Percentiles rank a stretch among this genome's conserved stretches.
Evolutionary conservation across 805 yeast species (phyloP).

Genomic region (Metschnikowia continentalis): DNA sequence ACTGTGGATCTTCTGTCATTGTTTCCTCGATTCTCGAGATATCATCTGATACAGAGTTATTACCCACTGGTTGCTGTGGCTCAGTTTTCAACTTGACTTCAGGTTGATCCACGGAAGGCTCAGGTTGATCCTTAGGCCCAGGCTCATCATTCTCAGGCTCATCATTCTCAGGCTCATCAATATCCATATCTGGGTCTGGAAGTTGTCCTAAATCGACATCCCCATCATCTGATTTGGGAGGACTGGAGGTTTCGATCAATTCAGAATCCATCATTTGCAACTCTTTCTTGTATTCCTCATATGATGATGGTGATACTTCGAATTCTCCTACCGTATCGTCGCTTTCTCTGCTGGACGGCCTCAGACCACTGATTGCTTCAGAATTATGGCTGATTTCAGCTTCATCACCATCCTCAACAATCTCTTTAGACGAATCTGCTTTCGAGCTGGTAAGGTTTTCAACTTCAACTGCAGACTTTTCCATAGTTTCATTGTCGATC

Average conservation of each 20-base stretch:
- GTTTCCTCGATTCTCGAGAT: constrained; percentile 1
- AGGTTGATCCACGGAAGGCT: background rate
- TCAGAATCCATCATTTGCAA: constrained; percentile 10
- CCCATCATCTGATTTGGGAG: background rate
- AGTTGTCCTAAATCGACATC: background rate
- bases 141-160: background rate
- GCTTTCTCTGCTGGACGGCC: background rate
- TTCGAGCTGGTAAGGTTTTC: background rate
- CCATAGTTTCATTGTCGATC: background rate
- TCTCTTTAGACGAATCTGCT: background rate
- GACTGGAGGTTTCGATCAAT: constrained; percentile 3
- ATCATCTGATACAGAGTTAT: background rate
- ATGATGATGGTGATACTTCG: constrained; percentile 14
- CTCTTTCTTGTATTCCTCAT: constrained; percentile 14
- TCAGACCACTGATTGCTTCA: background rate
- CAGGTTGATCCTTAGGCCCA: no score
- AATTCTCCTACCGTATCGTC: background rate
- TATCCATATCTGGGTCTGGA: background rate
- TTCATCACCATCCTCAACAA: background rate
- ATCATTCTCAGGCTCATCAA: no score
- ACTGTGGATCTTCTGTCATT: background rate
- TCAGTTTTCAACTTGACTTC: background rate
- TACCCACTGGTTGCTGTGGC: background rate
- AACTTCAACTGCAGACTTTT: background rate
- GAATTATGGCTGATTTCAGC: background rate